Conservation (phyloP, 1,284 basidiomycete genomes). For the Rugosomyces carneus region DNA sequence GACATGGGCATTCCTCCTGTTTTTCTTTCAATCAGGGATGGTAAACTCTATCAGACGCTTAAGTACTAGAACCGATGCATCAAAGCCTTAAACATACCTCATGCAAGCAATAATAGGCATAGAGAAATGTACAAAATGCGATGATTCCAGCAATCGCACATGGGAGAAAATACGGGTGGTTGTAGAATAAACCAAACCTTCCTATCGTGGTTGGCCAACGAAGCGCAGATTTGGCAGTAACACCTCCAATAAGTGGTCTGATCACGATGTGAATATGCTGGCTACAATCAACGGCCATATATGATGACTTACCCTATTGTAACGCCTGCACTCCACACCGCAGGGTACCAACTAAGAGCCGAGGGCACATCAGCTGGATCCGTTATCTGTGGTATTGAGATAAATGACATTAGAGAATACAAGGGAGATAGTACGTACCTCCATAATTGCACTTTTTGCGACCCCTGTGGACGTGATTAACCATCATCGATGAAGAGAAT, state of each 20-base stretch:
- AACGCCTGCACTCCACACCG: conserved; percentile 40
- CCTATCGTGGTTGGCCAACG: conserved; percentile 21
- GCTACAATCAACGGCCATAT: conserved; percentile 9
- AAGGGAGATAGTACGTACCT: conserved; percentile 34
- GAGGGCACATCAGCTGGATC: conserved; percentile 41
- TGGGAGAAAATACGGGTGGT: conserved; percentile 38
- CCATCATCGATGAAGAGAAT: conserved; percentile 24
- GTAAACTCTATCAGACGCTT: conserved; percentile 5
- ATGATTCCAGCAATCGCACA: conserved; percentile 28
- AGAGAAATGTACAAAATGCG: conserved; percentile 23
- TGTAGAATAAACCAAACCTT: conserved; percentile 23
- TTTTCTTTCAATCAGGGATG: conserved; percentile 6
- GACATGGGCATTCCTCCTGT: not conserved
- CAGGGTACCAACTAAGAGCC: conserved; percentile 40
- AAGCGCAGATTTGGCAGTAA: conserved; percentile 10
- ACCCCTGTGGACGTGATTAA: conserved; percentile 23
- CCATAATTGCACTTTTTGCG: conserved; percentile 39
- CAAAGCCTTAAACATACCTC: conserved; percentile 27
- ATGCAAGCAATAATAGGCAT: conserved; percentile 24
- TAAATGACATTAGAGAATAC: conserved; percentile 26
- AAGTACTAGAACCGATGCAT: conserved; percentile 32
- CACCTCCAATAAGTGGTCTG: conserved; percentile 29
- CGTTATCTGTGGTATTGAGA: conserved; percentile 25
- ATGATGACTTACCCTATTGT: conserved; percentile 32
- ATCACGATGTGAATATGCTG: conserved; percentile 18